Evolutionary conservation across 2,329 filamentous ascomycete species (phyloP), one percentile per base, ranked within the genome.

Genomic region (Talaromyces pinophilus): DNA sequence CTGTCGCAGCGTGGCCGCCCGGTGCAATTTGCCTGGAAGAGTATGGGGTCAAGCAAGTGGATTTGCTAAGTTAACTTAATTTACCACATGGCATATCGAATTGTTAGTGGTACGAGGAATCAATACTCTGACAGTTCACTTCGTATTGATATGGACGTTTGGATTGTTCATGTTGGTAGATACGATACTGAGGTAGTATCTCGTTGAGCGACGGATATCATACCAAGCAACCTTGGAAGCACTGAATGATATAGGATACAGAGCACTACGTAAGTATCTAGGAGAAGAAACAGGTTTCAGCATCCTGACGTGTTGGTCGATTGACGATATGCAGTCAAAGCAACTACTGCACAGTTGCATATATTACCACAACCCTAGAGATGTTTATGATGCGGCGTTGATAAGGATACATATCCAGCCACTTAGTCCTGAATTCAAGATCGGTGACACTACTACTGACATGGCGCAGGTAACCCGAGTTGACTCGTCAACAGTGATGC

Each of bases 1-100:
- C 55, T 65, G 63, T 65, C 55, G 55, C 42, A 65, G 63, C 63
- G 63, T 65, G 63, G 63, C 57, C 63, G 63, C 63, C 28, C 19
- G 33, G 54, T 38, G 33, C 54, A 57, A 57, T 57, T 38, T 38
- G 33, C 19, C 63, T 60, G 57, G 25, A 57, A 61, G 25, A 17
- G 55, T 48, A 54, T 17, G 63, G 35, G 25, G 33, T 19, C 30
- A 55, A 38, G 40, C 42, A 5, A 28, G 44, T 48, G 54, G 55
- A 50, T 25, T 35, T 28, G 22, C 46, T n/a, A 5, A 30, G 6
- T 30, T n/a, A 4, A 30, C 2, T 30, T 28, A 28, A 17, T 17
- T 19, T 19, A 55, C 54, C 54, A 40, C 54, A 57, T 57, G 54
- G 54, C 54, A 22, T 33, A 38, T 22, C 15, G 50, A 54, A 6